phyloP scores from a whole-genome alignment of 805 yeast species.

The Yarrowia sp. region DNA sequence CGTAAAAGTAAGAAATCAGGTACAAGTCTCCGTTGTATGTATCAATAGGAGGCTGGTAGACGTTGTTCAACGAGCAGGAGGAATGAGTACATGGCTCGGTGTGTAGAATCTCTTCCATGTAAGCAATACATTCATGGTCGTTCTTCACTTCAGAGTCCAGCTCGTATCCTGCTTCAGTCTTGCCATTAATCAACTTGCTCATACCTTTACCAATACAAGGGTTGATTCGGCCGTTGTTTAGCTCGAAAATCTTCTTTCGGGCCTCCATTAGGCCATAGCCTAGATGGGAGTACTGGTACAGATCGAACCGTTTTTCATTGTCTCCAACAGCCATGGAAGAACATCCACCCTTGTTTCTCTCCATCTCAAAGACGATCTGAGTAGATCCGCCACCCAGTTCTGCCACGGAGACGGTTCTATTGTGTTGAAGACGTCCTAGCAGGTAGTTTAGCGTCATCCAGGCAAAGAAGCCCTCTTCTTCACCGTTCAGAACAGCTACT shows the following conservation, averaged over 20 bases:
- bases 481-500: conserved; percentile 89
- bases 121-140: conserved; percentile 18
- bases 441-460: conserved; percentile 96
- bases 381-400: conserved; percentile 99
- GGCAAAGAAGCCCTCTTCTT: conserved; percentile 95
- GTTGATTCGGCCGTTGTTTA: conserved; percentile 44
- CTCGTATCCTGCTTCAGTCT: conserved; percentile 14
- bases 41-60: conserved; percentile 90
- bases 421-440: conserved; percentile 49
- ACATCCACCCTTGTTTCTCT: conserved; percentile 49
- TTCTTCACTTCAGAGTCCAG: not conserved
- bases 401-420: conserved; percentile 97
- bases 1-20: conserved; percentile 92
- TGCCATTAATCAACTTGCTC: conserved; percentile 16
- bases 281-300: conserved; percentile 92
- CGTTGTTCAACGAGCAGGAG: conserved; percentile 95
- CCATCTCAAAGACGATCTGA: conserved; percentile 98
- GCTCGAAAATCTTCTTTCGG: conserved; percentile 73
- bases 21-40: conserved; percentile 67
- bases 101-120: conserved; percentile 20
- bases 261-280: conserved; percentile 97
- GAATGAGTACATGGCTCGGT: conserved; percentile 51
- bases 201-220: conserved; percentile 33
- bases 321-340: conserved; percentile 53
- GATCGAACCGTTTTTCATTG: conserved; percentile 78